Base-by-base conservation (phyloP, 2,329 filamentous ascomycete species). In the Leptographium wingfieldii region DNA sequence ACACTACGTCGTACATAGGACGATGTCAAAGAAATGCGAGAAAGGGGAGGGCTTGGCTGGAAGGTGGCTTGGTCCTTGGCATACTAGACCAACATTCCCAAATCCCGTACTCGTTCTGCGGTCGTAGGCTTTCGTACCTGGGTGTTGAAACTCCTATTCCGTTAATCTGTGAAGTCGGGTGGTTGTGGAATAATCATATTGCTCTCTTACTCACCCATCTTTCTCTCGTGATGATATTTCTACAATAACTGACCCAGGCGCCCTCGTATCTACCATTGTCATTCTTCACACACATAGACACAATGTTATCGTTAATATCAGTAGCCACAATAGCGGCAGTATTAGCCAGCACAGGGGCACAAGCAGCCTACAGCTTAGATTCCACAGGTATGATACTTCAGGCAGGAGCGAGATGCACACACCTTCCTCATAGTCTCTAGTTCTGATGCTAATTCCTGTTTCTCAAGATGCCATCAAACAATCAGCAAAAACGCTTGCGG, bases 401-500 rank as follows among this genome's bases (percentile, higher is more conserved):
- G 33, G 33, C 33, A 35, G 33, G 33, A 7, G 33, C 9, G 33
- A 35, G 9, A 9, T 9, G 33, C 33, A 35, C 33, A 35, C 33
- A 11, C 5, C 33, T 35, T 35, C 33, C 33, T 35, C 33, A 2
- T 35, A 35, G 33, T 10, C 9, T 25, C 2, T 19, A 46, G 43
- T 22, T 46, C 14, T 3, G 7, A n/a, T 46, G 14, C 43, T 46
- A 19, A 46, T 6, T 46, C 43, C 6, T 46, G 6, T 22, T 46
- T n/a, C 4, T 46, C 43, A 46, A 67, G 64, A 64, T 10, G 62
- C 59, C 19, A 68, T 68, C 49, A 61, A 63, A 19, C 12, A 60
- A 1, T 62, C 66, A 0, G 61, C 66, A 1, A 64, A 56, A 5
- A 62, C 54, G 1, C 61, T 72, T 12, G 70, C 70, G 0, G 60